Evolutionary conservation across 208 protist species (phyloP).

Genomic region (Strigomonas culicis): DNA sequence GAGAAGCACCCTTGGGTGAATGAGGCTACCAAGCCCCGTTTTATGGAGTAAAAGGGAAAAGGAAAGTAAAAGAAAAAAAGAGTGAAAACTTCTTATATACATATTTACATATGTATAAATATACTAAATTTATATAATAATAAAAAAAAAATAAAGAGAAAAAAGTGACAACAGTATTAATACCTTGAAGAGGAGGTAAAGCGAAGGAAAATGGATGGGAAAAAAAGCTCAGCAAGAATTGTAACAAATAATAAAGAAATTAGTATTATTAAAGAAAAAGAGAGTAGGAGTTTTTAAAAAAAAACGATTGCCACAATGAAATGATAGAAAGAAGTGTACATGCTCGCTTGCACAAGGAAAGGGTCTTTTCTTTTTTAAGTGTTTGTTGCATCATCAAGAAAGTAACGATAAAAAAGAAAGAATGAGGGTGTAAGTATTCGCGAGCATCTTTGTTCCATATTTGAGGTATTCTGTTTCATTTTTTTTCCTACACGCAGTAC

Average conservation of each 20-base stretch:
- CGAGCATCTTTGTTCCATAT: neutral
- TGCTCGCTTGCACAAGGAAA: too few species aligned
- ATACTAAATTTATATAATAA: neutral
- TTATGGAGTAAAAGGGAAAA: constrained; percentile 20
- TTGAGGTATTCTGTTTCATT: neutral
- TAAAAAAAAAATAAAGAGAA: neutral
- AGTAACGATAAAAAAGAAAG: constrained; percentile 13
- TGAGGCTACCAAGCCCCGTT: constrained; percentile 34
- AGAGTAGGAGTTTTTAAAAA: too few species aligned
- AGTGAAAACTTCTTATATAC: neutral
- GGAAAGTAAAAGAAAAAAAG: neutral
- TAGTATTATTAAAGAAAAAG: too few species aligned
- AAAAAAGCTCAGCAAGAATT: constrained; percentile 9
- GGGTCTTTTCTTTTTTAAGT: constrained; percentile 2
- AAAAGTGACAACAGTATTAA: constrained; percentile 9
- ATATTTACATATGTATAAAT: constrained; percentile 1
- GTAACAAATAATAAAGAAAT: constrained; percentile 6
- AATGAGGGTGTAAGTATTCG: neutral
- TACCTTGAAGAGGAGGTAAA: constrained; percentile 21
- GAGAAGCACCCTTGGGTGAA: constrained; percentile 66
- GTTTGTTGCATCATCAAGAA: neutral
- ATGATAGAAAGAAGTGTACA: too few species aligned
- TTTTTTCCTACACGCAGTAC: too few species aligned
- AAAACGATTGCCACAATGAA: too few species aligned
- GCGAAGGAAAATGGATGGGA: neutral